Evolutionary conservation across 805 yeast genomes (phyloP), one percentile per base, ranked within the genome.

Genomic region (Kodamaea hsintzibuensis): DNA sequence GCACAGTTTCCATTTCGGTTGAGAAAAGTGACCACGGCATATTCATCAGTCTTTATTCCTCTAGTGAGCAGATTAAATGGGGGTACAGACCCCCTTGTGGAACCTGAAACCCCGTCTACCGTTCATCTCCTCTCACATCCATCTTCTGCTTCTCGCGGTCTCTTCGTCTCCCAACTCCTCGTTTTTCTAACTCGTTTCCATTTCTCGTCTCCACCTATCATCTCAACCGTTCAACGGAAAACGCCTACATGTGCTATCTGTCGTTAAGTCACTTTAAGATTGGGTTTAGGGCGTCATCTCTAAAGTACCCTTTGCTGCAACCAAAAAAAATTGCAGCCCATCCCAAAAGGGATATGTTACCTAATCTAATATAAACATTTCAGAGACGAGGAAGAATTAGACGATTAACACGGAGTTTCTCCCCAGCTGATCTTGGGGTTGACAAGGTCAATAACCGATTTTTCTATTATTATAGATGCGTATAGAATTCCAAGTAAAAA

Each of bases 401-500:
- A 30, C 35, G 35, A 30, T 30, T 8, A 12, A 30, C 35, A 30
- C 35, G 35, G 35, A 30, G 35, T 30, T 30, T 30, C 35, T 30
- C 35, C 25, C 25, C 35, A 30, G 13, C 10, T 30, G 35, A 30
- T 40, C 44, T n/a, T 17, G 44, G 44, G 19, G 44, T 9, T 40
- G 44, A 17, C 44, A 19, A 16, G 19, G 19, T 14, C 42, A 17
- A 8, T 39, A 12, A 39, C 7, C 22, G 43, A 18, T 16, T 44
- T n/a, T 30, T 44, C 38, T 30, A 44, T 44, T 44, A 40, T 33
- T 45, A 50, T n/a, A 50, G 33, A 30, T 42, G 49, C 50, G 37
- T n/a, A 47, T 46, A 47, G 47, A 51, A 9, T 45, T 35, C 19
- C 33, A 44, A 30, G 12, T n/a, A n/a, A 7, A 45, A 12, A 14